Evolutionary conservation across 1,139 yeast species (phyloP).

Genomic region (Saccharomyces hybrid): DNA sequence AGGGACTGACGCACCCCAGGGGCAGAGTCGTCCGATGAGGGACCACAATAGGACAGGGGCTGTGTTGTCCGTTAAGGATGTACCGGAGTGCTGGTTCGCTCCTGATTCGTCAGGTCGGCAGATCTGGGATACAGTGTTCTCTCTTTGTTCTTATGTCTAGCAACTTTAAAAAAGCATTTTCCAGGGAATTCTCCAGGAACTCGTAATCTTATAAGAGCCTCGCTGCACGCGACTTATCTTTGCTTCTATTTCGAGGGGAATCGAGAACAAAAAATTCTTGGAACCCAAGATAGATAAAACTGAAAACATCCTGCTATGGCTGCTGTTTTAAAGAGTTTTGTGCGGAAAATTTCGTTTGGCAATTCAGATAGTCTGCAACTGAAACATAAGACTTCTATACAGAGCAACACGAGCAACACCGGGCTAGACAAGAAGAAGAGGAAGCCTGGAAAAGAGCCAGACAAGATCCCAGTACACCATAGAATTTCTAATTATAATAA

Average conservation of each 20-base stretch:
- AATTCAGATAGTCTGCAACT: not conserved
- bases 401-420: not conserved
- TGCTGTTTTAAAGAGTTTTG: not conserved
- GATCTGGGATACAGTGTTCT: not conserved
- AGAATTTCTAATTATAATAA: not conserved
- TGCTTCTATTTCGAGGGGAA: not conserved
- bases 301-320: not conserved
- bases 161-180: not conserved
- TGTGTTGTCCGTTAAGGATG: not conserved
- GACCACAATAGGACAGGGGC: not conserved
- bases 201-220: not conserved
- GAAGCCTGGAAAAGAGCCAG: not conserved
- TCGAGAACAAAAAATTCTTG: not conserved
- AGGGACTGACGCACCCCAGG: not conserved
- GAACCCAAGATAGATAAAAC: no score
- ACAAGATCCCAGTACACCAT: not conserved
- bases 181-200: not conserved
- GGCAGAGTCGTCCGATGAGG: not conserved
- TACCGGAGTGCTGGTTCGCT: not conserved
- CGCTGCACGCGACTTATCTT: not conserved
- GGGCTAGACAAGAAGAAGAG: no score
- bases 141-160: not conserved
- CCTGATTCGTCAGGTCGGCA: not conserved
- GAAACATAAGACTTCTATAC: not conserved
- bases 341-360: not conserved